A percentile compares a stretch with the other conserved stretches of the same genome.
phyloP scores from a whole-genome alignment of 2,329 filamentous ascomycete genomes.

The Periconia macrospinosa region DNA sequence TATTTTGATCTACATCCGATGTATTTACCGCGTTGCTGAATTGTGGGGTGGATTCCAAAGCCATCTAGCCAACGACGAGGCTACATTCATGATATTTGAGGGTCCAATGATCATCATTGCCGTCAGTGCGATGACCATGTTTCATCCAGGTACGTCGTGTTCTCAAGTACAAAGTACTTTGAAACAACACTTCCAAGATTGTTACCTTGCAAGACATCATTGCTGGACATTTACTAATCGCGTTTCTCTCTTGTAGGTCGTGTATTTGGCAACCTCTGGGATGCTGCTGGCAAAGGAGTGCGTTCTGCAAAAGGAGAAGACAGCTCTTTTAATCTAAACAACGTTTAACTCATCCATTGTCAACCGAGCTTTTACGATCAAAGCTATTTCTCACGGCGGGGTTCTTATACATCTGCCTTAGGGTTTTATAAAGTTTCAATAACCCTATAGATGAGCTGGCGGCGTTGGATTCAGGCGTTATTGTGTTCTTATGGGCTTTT shows the following conservation, averaged over 20 bases:
- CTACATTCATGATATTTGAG: constrained; percentile 54
- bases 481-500: neutral
- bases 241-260: constrained; percentile 1
- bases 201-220: too few species aligned
- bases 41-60: constrained; percentile 49
- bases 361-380: neutral
- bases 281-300: constrained; percentile 26
- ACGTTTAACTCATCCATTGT: neutral
- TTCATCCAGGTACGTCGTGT: constrained; percentile 44
- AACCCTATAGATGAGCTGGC: neutral
- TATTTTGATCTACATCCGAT: constrained; percentile 50
- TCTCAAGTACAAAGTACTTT: too few species aligned
- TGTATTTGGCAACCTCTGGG: constrained; percentile 28
- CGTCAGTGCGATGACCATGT: constrained; percentile 45
- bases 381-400: neutral
- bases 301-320: constrained; percentile 12
- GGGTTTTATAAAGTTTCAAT: neutral
- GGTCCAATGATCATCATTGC: constrained; percentile 55
- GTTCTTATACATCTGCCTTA: neutral
- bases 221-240: too few species aligned
- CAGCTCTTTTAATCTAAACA: neutral
- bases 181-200: too few species aligned
- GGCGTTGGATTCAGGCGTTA: neutral
- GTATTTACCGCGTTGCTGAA: constrained; percentile 52
- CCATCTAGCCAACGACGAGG: constrained; percentile 49